Evolutionary conservation across 2,329 filamentous ascomycete genomes (phyloP).

Genomic region (Cryphonectria radicalis): DNA sequence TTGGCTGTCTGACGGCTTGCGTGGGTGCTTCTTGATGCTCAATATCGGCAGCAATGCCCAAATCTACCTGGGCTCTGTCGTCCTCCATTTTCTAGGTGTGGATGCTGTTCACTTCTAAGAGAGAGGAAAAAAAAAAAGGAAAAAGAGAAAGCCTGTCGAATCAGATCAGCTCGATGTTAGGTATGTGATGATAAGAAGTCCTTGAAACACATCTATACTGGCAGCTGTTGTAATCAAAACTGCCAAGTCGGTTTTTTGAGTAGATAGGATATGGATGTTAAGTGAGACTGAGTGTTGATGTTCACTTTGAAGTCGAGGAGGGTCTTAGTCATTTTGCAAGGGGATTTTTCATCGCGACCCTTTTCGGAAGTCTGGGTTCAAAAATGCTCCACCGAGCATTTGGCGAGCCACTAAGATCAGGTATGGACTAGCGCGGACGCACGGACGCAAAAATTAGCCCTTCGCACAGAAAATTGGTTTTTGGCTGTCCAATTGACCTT

Average conservation of each 20-base stretch:
- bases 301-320: background rate
- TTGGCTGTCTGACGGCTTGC: constrained; percentile 70
- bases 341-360: background rate
- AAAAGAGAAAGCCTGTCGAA: background rate
- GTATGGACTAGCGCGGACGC: background rate
- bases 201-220: background rate
- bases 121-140: background rate
- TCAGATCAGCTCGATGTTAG: background rate
- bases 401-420: constrained; percentile 6
- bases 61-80: constrained; percentile 70
- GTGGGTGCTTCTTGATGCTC: constrained; percentile 52
- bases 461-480: constrained; percentile 30
- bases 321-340: constrained; percentile 5
- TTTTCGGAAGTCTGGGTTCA: background rate
- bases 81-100: constrained; percentile 65
- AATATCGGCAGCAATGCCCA: constrained; percentile 71
- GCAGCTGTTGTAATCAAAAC: background rate
- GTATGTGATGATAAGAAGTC: background rate
- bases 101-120: background rate
- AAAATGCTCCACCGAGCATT: constrained; percentile 6
- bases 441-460: constrained; percentile 30
- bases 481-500: constrained; percentile 17
- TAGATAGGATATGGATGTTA: too few species aligned
- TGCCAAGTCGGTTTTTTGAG: background rate
- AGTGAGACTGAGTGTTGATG: background rate